Conservation (phyloP, 1,284 basidiomycete genomes). For the Tremellales sp. region DNA sequence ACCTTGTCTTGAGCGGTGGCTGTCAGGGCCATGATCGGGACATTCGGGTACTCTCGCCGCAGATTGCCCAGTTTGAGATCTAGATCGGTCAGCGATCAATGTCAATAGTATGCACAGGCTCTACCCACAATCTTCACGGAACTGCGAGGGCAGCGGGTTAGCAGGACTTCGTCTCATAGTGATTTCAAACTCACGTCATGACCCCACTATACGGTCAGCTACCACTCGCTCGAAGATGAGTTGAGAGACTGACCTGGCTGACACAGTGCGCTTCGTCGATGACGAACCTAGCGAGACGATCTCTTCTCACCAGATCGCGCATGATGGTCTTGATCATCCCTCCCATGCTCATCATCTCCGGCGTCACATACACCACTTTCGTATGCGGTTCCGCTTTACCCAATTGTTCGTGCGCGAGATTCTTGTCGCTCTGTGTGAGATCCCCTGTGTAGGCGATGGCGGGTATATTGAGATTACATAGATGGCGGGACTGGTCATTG, state of each 20-base stretch:
- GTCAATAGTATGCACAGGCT: neutral
- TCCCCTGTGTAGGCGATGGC: conserved; percentile 70
- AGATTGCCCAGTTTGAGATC: conserved; percentile 64
- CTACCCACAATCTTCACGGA: conserved; percentile 45
- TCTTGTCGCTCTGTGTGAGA: conserved; percentile 47
- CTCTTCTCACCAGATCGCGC: conserved; percentile 55
- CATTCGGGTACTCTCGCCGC: conserved; percentile 65
- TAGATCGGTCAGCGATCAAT: conserved; percentile 11
- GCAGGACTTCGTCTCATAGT: neutral
- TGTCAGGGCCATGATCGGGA: conserved; percentile 94
- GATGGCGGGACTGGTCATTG: conserved; percentile 75
- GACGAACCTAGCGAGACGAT: conserved; percentile 78
- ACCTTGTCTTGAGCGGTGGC: conserved; percentile 82
- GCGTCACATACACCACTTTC: conserved; percentile 84
- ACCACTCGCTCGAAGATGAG: conserved; percentile 65
- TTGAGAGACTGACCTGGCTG: conserved; percentile 57
- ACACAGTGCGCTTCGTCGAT: conserved; percentile 97
- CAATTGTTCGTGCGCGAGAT: conserved; percentile 52
- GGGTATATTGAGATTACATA: conserved; percentile 64
- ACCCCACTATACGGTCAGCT: conserved; percentile 39
- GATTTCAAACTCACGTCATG: conserved; percentile 44
- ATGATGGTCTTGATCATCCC: conserved; percentile 59
- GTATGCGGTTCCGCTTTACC: conserved; percentile 47
- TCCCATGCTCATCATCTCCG: conserved; percentile 76
- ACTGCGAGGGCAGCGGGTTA: conserved; percentile 21